Evolutionary conservation across 169 alveolate genomes (phyloP).

Genomic region (Plasmodium vivax): DNA sequence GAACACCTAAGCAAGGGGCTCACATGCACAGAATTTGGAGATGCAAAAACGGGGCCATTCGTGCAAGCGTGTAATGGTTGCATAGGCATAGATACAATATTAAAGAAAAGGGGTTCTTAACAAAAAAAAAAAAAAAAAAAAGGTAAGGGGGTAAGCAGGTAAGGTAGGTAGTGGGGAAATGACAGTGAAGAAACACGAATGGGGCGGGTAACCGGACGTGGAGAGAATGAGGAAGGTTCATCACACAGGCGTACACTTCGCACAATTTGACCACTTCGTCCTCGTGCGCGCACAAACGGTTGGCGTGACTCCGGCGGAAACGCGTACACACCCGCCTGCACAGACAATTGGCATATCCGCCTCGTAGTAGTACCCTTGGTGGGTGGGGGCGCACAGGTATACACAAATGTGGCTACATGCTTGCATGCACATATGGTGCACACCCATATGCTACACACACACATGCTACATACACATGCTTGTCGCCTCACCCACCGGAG

Average conservation of each 20-base stretch:
- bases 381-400: not conserved
- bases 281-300: not conserved
- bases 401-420: not conserved
- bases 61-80: not conserved
- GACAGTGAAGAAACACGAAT: not conserved
- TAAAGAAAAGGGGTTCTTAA: not conserved
- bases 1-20: not conserved
- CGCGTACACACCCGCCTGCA: not conserved
- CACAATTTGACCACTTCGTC: not conserved
- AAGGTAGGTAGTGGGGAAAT: not conserved
- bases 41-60: not conserved
- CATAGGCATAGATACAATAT: not conserved
- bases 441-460: too few species aligned
- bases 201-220: not conserved
- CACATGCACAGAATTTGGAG: not conserved
- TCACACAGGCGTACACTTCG: not conserved
- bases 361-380: not conserved
- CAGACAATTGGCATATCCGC: not conserved
- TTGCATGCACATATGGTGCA: not conserved
- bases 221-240: not conserved
- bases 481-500: not conserved
- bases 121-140: constrained; percentile 1
- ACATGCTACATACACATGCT: not conserved
- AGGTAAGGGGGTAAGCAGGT: not conserved
- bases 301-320: not conserved